Conservation (phyloP, 2,329 filamentous ascomycete species). For the Drechslerella stenobrocha region DNA sequence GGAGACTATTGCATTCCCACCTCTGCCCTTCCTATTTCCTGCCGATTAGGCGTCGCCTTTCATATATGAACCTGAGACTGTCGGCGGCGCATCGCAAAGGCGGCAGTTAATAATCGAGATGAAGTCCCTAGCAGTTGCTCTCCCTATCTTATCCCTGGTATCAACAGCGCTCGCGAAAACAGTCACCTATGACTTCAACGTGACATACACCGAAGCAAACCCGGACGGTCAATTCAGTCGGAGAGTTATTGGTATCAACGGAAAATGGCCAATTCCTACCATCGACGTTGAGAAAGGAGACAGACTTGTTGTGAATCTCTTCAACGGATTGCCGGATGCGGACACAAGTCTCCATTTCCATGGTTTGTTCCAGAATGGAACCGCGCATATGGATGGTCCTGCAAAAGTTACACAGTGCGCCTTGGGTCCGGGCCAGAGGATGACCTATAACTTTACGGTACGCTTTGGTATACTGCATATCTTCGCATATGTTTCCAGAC, state of each 20-base stretch:
- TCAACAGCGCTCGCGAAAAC: slow-evolving; percentile 54
- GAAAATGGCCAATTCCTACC: slow-evolving; percentile 71
- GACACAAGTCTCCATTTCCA: slow-evolving; percentile 70
- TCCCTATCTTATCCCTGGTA: slow-evolving; percentile 27
- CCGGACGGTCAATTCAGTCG: slow-evolving; percentile 70
- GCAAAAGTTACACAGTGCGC: slow-evolving; percentile 68
- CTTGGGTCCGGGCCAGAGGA: slow-evolving; percentile 66
- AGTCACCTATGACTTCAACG: slow-evolving; percentile 67
- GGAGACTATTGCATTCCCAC: slow-evolving; percentile 20
- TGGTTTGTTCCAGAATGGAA: slow-evolving; percentile 70
- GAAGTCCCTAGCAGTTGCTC: slow-evolving; percentile 34
- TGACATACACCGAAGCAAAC: slow-evolving; percentile 71
- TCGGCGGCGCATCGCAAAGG: slow-evolving; percentile 22
- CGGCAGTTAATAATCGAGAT: slow-evolving; percentile 7
- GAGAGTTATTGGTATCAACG: slow-evolving; percentile 76
- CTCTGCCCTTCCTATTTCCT: slow-evolving; percentile 12
- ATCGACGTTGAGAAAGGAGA: slow-evolving; percentile 69
- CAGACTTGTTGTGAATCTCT: slow-evolving; percentile 63
- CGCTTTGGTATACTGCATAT: slow-evolving; percentile 42
- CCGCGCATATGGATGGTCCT: slow-evolving; percentile 72
- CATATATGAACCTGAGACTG: neutral
- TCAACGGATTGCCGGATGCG: slow-evolving; percentile 66
- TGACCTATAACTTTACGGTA: slow-evolving; percentile 72
- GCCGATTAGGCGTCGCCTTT: neutral
- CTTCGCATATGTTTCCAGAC: too few species aligned